phyloP scores from a whole-genome alignment of 306 rosid species.

The Acacia acuminata region DNA sequence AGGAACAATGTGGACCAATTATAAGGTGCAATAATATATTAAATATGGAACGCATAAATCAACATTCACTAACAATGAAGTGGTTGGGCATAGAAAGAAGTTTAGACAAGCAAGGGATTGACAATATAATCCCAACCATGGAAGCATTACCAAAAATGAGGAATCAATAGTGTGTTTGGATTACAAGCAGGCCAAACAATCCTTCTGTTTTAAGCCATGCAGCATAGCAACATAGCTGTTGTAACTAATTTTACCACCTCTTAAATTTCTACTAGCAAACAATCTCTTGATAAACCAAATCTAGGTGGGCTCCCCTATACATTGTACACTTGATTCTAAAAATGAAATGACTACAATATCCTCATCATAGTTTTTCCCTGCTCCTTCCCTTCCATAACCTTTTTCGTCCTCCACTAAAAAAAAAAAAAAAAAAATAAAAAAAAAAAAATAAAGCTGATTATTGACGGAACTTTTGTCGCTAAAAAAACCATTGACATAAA shows the following conservation, averaged over 20 bases:
- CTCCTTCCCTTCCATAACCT: too few species aligned
- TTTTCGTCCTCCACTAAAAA: too few species aligned
- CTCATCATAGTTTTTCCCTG: too few species aligned
- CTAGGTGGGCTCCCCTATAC: neutral
- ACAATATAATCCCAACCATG: conserved; percentile 3
- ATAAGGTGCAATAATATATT: neutral
- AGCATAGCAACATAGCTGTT: conserved; percentile 23
- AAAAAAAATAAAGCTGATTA: too few species aligned
- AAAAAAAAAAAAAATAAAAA: too few species aligned
- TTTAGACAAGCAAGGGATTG: neutral
- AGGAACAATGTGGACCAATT: neutral
- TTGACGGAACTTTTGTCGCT: too few species aligned
- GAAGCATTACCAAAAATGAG: conserved; percentile 1
- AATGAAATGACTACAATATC: too few species aligned
- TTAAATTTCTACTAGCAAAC: too few species aligned
- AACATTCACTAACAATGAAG: neutral
- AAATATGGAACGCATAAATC: neutral
- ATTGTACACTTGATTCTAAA: neutral
- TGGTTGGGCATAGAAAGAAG: neutral
- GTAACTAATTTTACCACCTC: conserved; percentile 23
- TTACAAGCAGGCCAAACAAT: conserved; percentile 23
- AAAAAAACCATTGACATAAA: too few species aligned
- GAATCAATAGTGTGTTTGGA: conserved; percentile 6
- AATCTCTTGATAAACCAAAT: too few species aligned
- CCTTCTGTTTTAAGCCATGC: conserved; percentile 26